Base-by-base conservation (phyloP, 805 yeast species). In the Yarrowia porcina region DNA sequence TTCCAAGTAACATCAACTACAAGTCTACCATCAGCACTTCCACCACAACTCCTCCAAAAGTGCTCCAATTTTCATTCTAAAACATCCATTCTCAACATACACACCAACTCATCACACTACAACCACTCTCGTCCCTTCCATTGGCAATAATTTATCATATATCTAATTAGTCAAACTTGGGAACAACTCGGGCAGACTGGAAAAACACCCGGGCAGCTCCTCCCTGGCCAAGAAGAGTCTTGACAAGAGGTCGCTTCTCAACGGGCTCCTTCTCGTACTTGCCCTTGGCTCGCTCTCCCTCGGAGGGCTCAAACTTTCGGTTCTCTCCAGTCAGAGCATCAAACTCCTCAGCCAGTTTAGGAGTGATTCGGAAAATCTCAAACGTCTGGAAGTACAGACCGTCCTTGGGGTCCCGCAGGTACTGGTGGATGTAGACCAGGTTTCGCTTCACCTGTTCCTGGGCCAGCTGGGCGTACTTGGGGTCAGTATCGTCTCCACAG, bases 121-220 rank as follows among this genome's bases (percentile, higher is more conserved):
- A n/a, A n/a, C n/a, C n/a, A n/a, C n/a, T n/a, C n/a, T n/a, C n/a
- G n/a, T n/a, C n/a, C n/a, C n/a, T n/a, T n/a, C n/a, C n/a, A n/a
- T n/a, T n/a, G n/a, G n/a, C 28, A 25, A 25, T 25, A 25, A 5
- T 25, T 25, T 25, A 25, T 25, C 8, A 25, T 25, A 25, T n/a
- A 17, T 25, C 11, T 11, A 17, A 5, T 27, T 49, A 49, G 41
- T 49, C 18, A 20, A 54, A 18, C 21, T 72, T 70, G 12, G 83
- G 82, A 5, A 78, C 74, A 0, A 84, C 74, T 67, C 90, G 76
- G 7, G 86, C 89, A 39, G 85, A 85, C 72, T 86, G 89, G 73
- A 85, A 82, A 74, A 85, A 86, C 4, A 83, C 79, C 68, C 90
- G 79, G 4, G 90, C 89, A 10, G 90, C 90, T 15, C 88, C 76